phyloP scores from a whole-genome alignment of 768 basidiomycete genomes.

The Trametes elegans region DNA sequence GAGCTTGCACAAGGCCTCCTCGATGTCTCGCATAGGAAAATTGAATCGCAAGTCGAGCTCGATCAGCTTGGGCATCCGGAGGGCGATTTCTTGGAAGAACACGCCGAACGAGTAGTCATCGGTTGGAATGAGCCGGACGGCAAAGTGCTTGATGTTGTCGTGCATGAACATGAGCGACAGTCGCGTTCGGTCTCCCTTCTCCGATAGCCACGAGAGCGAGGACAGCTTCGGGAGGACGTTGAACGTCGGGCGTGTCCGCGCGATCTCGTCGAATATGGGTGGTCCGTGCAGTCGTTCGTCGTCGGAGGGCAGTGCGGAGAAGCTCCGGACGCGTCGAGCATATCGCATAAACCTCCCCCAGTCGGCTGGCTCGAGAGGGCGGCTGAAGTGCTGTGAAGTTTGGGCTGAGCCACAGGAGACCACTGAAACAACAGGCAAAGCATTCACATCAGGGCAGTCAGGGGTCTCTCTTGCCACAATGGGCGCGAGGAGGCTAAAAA shows the following conservation, averaged over 20 bases:
- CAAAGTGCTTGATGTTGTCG: slow-evolving; percentile 42
- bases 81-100: slow-evolving; percentile 39
- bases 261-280: slow-evolving; percentile 51
- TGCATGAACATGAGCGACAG: slow-evolving; percentile 58
- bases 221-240: slow-evolving; percentile 56
- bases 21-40: slow-evolving; percentile 40
- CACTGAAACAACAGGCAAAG: too few species aligned
- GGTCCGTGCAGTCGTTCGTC: slow-evolving; percentile 20
- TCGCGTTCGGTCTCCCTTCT: slow-evolving; percentile 28
- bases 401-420: not conserved
- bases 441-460: too few species aligned
- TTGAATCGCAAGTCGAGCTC: slow-evolving; percentile 45
- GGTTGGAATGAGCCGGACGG: slow-evolving; percentile 29
- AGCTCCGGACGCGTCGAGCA: slow-evolving; percentile 30
- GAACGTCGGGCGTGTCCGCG: slow-evolving; percentile 50
- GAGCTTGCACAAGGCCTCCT: slow-evolving; percentile 40
- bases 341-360: slow-evolving; percentile 58
- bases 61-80: slow-evolving; percentile 51
- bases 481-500: slow-evolving; percentile 52
- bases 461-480: slow-evolving; percentile 25
- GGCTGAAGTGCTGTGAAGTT: slow-evolving; percentile 13
- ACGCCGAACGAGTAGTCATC: slow-evolving; percentile 30
- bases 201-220: slow-evolving; percentile 47
- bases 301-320: slow-evolving; percentile 2
- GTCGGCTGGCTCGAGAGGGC: slow-evolving; percentile 46